Conservation (phyloP, 225 moss, liverwort and hornwort genomes). For the Ulota crispa region DNA sequence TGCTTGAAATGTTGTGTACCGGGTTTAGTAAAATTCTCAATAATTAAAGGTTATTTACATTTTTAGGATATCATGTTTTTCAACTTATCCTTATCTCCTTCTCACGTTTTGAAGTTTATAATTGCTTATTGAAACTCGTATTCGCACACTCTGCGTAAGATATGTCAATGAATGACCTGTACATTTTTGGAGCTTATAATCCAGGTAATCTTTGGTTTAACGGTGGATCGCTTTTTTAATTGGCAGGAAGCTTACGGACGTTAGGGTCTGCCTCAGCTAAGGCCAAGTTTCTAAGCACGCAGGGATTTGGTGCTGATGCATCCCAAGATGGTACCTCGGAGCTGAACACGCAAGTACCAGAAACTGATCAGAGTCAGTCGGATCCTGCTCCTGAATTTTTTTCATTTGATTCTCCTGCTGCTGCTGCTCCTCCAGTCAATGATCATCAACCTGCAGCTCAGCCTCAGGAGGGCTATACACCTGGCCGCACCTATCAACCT, state of each 20-base stretch:
- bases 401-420: conserved; percentile 41
- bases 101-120: background rate
- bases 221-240: background rate
- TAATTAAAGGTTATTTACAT: background rate
- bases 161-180: background rate
- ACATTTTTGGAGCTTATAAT: background rate
- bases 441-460: conserved; percentile 15
- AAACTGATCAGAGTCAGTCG: conserved; percentile 13
- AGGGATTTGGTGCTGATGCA: conserved; percentile 26
- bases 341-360: conserved; percentile 20
- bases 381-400: conserved; percentile 36
- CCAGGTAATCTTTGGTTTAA: background rate
- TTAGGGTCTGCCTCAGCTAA: conserved; percentile 30
- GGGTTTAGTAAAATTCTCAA: background rate
- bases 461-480: background rate
- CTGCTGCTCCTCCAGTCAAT: background rate
- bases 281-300: conserved; percentile 35
- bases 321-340: conserved; percentile 15
- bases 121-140: background rate
- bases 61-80: background rate
- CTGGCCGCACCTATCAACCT: conserved; percentile 34
- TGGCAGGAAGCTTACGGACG: conserved; percentile 40
- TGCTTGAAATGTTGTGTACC: background rate
- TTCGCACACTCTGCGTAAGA: background rate
- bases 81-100: background rate